Evolutionary conservation across 257 asterid species (phyloP).

Genomic region (Plectranthus barbatus): DNA sequence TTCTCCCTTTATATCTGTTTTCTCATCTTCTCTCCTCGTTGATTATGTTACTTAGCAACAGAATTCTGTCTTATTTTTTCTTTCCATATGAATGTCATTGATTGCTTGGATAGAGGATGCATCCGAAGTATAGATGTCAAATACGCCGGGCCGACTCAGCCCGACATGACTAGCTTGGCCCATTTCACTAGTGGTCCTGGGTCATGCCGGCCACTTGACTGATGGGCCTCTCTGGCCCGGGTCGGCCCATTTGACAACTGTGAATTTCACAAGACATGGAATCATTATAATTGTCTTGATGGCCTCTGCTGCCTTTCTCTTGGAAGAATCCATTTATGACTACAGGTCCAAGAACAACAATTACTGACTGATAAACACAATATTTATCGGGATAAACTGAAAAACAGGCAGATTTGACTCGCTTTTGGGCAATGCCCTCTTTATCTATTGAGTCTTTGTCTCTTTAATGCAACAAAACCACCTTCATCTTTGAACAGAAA

Average conservation of each 20-base stretch:
- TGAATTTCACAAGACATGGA: no score
- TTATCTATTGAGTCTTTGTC: slow-evolving; percentile 27
- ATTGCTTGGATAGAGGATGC: slow-evolving; percentile 80
- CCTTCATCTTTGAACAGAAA: slow-evolving; percentile 28
- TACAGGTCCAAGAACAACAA: background rate
- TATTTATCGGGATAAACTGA: slow-evolving; percentile 1
- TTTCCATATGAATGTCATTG: slow-evolving; percentile 23
- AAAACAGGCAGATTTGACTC: background rate
- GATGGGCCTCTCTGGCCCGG: no score
- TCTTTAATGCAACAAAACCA: slow-evolving; percentile 30
- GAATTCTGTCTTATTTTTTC: slow-evolving; percentile 22
- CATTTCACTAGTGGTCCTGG: no score
- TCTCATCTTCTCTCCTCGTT: slow-evolving; percentile 34
- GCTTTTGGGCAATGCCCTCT: slow-evolving; percentile 21
- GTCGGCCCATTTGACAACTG: no score
- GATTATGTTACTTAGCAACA: slow-evolving; percentile 30
- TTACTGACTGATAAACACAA: background rate
- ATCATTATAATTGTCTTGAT: slow-evolving; percentile 51
- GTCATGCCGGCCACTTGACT: no score
- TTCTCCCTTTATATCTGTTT: slow-evolving; percentile 30
- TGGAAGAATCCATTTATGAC: slow-evolving; percentile 52
- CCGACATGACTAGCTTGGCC: no score
- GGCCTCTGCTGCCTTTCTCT: slow-evolving; percentile 12
- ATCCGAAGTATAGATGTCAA: no score
- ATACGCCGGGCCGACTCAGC: no score